phyloP scores from a whole-genome alignment of 768 basidiomycete genomes.

The Suillus clintonianus region DNA sequence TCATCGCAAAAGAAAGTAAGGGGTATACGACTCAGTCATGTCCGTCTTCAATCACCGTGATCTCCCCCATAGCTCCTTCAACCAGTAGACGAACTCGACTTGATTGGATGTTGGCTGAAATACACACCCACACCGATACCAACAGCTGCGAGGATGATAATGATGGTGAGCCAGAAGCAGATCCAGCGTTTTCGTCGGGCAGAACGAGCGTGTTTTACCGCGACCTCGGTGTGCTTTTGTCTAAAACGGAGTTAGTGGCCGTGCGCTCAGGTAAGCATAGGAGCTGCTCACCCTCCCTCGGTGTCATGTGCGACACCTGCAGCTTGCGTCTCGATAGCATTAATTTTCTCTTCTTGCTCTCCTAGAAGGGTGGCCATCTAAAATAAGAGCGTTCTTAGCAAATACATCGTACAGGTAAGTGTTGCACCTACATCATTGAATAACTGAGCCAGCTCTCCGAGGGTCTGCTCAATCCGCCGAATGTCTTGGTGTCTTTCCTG shows the following conservation, averaged over 20 bases:
- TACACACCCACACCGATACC: conserved; percentile 32
- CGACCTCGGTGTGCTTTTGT: conserved; percentile 60
- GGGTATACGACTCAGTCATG: neutral
- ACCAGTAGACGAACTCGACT: conserved; percentile 5
- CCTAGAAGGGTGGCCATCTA: conserved; percentile 80
- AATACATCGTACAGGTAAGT: conserved; percentile 3
- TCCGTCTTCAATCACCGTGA: neutral
- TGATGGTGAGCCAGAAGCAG: conserved; percentile 68
- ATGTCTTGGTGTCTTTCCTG: conserved; percentile 89
- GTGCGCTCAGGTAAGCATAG: neutral
- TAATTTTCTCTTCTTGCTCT: conserved; percentile 79
- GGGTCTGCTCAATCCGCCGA: conserved; percentile 79
- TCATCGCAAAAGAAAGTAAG: neutral
- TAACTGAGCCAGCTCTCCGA: conserved; percentile 86
- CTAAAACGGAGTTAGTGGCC: conserved; percentile 35
- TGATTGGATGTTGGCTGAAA: conserved; percentile 14
- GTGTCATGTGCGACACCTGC: conserved; percentile 66
- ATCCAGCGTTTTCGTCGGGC: conserved; percentile 86
- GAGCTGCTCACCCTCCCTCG: conserved; percentile 59
- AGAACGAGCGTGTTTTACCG: conserved; percentile 65
- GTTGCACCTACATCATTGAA: conserved; percentile 69
- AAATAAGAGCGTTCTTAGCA: conserved; percentile 4
- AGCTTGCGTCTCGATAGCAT: conserved; percentile 63
- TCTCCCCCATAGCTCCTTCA: neutral
- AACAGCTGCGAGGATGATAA: conserved; percentile 54